Evolutionary conservation across 208 protist genomes (phyloP).

Genomic region (Leishmania tropica): DNA sequence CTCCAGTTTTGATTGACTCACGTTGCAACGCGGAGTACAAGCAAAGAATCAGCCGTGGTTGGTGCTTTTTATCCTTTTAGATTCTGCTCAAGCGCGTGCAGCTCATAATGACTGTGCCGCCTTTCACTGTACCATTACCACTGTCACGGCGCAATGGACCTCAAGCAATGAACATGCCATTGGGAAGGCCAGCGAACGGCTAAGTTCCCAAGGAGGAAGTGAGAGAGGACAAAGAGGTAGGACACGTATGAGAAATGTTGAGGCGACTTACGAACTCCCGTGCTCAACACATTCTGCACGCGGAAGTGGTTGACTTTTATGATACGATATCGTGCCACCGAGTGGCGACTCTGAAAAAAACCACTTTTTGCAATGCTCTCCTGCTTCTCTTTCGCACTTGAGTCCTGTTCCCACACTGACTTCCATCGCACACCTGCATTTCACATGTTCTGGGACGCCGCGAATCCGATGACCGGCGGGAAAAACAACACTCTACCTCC

Average conservation of each 20-base stretch:
- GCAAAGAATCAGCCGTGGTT: not conserved
- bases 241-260: not conserved
- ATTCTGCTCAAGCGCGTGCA: conserved; percentile 7
- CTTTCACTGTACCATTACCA: not conserved
- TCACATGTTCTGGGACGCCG: not conserved
- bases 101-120: not conserved
- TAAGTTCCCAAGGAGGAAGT: not conserved
- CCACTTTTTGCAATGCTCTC: not conserved
- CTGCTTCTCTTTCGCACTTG: not conserved
- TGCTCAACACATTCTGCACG: not conserved
- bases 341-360: not conserved
- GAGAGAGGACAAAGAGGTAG: not conserved
- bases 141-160: not conserved
- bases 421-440: not conserved
- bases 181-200: not conserved
- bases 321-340: not conserved
- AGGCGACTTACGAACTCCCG: not conserved
- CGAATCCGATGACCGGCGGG: not conserved
- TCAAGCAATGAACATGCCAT: not conserved
- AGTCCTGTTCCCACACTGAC: not conserved
- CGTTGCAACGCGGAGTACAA: not conserved
- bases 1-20: not conserved
- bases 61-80: not conserved
- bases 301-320: not conserved
- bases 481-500: not conserved